phyloP scores from a whole-genome alignment of 768 basidiomycete species.

The Gymnopilus junonius region DNA sequence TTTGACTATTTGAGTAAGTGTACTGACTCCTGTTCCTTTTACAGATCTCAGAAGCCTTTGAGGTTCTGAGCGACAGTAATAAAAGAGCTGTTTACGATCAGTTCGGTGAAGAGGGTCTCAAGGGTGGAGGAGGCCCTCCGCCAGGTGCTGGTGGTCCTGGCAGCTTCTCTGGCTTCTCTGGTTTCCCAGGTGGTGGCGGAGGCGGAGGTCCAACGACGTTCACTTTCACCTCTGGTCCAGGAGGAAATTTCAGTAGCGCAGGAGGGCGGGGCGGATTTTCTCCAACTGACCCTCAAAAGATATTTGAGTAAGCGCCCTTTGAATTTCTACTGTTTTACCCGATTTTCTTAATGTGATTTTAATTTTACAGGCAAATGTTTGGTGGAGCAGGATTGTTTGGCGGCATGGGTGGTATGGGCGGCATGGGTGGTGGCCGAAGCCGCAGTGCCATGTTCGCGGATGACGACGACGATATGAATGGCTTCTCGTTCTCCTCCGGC shows the following conservation, averaged over 20 bases:
- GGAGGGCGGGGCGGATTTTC: conserved; percentile 56
- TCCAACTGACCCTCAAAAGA: conserved; percentile 82
- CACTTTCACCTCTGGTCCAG: conserved; percentile 59
- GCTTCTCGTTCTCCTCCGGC: conserved; percentile 36
- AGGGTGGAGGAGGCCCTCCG: conserved; percentile 62
- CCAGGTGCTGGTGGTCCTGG: conserved; percentile 54
- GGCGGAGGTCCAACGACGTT: conserved; percentile 58
- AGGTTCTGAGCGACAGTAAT: conserved; percentile 88
- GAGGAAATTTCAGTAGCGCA: conserved; percentile 40
- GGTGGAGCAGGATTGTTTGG: conserved; percentile 36
- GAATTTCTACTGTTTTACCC: not conserved
- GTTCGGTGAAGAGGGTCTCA: conserved; percentile 94
- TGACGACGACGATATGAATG: conserved; percentile 55
- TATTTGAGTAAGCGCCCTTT: conserved; percentile 76
- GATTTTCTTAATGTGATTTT: conserved; percentile 4
- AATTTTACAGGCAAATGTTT: conserved; percentile 59
- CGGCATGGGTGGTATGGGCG: conserved; percentile 38
- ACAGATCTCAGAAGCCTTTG: conserved; percentile 95
- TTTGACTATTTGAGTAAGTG: not conserved
- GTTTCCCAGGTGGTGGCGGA: conserved; percentile 44
- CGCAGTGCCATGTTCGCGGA: conserved; percentile 35
- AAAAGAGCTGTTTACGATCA: conserved; percentile 90
- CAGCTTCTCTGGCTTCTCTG: conserved; percentile 47
- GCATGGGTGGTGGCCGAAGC: conserved; percentile 28
- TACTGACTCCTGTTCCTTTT: conserved; percentile 4